Base-by-base conservation (phyloP, 768 basidiomycete species). In the Lactifluus piperatus region DNA sequence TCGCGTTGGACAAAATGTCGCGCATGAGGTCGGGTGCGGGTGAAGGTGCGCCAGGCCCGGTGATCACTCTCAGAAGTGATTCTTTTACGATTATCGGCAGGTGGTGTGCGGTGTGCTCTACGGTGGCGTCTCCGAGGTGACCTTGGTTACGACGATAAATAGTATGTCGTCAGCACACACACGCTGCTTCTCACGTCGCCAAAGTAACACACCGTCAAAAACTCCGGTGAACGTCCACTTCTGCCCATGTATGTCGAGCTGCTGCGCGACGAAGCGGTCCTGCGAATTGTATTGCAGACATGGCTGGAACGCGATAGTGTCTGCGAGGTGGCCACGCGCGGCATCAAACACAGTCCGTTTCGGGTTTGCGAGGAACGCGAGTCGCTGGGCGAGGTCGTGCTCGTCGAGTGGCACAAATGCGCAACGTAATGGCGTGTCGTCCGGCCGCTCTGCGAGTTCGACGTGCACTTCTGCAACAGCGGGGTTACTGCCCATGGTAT, bases 91-190 rank as follows among this genome's bases (percentile, higher is more conserved):
- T 70, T 16, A 65, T 64, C n/a, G 79, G 77, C 7, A 81, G 72
- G 34, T 68, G 69, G 57, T 69, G 66, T 48, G 73, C 72, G 36
- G 74, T 74, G 56, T 76, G 74, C 63, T 78, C 72, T 5, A 78
- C 80, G 2, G 78, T 78, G 36, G 78, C 71, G 51, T 76, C 72
- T 60, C 78, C 77, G 49, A 77, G 74, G 54, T 81, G 79, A 49
- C 79, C 79, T 80, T 58, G 32, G 51, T 56, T 32, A 48, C 36
- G 43, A 45, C 22, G 18, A 16, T 30, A 22, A 10, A 18, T 27
- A 22, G 5, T 20, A 41, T 41, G n/a, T 20, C 41, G 10, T 52
- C 51, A 52, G 51, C 26, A 29, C 18, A 10, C 20, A 20, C 43
- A 1, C 10, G 43, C n/a, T 11, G 3, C 32, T 26, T 51, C 45